These are phyloP conservation scores for Cetraspora pellucida DNA, from an alignment of 192 early-diverging fungal genomes.

Conservation along the genomic window DNA sequence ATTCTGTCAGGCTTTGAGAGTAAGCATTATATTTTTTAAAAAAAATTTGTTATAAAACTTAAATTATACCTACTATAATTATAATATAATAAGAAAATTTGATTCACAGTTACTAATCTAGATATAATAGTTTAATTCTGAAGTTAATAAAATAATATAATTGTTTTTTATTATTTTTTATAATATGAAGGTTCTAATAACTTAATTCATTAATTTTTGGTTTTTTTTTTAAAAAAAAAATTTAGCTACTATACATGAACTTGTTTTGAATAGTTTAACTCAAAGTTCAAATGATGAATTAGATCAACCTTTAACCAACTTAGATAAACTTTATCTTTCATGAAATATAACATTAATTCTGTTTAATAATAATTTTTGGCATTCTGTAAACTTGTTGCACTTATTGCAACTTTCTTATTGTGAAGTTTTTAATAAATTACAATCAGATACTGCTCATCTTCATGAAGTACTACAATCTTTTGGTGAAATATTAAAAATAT, in stretches of 20 bases:
- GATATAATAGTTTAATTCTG: background rate
- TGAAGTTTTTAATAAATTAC: background rate
- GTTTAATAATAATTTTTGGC: background rate
- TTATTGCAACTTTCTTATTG: background rate
- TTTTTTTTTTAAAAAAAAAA: no score
- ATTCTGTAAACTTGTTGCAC: background rate
- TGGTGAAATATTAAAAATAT: background rate
- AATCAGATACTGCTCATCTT: conserved; percentile 1
- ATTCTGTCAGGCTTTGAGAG: background rate
- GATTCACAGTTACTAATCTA: background rate
- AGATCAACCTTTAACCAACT: no score
- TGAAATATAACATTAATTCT: background rate
- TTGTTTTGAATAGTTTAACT: no score
- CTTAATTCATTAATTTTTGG: no score
- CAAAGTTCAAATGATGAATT: no score
- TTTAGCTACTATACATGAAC: no score
- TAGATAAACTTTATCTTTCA: no score
- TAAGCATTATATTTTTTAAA: background rate
- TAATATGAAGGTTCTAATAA: no score
- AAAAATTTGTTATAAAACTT: background rate
- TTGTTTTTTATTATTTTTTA: background rate
- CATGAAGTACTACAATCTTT: conserved; percentile 10
- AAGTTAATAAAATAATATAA: background rate
- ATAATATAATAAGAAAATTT: no score
- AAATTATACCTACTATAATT: no score